Conservation (phyloP, 1,284 basidiomycete genomes). For the Apiotrichum siamense region DNA sequence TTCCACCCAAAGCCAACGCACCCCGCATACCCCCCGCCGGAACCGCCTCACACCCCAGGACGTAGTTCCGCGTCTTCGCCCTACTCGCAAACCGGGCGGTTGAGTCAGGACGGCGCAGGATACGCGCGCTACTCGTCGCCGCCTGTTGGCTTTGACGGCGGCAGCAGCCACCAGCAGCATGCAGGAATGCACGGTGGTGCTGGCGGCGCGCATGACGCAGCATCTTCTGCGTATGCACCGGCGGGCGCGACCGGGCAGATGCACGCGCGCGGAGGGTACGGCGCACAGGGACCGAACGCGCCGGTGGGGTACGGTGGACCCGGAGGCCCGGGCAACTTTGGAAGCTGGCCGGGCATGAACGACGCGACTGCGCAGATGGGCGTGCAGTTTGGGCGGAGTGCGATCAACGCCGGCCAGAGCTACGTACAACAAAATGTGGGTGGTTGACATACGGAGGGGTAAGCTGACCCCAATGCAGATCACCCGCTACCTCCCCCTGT, state of each 20-base stretch:
- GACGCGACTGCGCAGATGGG: constrained; percentile 93
- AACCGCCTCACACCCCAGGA: constrained; percentile 70
- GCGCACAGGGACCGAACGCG: constrained; percentile 8
- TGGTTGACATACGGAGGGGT: constrained; percentile 13
- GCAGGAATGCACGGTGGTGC: too few relatives aligned
- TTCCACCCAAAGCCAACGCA: constrained; percentile 86
- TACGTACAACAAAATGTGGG: constrained; percentile 91
- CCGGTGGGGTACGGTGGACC: constrained; percentile 13
- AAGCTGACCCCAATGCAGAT: constrained; percentile 55
- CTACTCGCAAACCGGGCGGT: constrained; percentile 48
- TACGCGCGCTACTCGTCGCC: constrained; percentile 47
- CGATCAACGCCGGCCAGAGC: constrained; percentile 87
- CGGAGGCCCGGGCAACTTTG: constrained; percentile 20
- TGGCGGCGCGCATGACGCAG: constrained; percentile 2
- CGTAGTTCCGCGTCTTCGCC: constrained; percentile 40
- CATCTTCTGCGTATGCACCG: constrained; percentile 7
- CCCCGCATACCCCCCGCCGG: constrained; percentile 73
- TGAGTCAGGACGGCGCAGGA: constrained; percentile 38
- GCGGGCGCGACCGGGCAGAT: background rate
- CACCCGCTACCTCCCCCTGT: constrained; percentile 64
- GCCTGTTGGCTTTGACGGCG: constrained; percentile 31
- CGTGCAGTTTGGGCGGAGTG: constrained; percentile 88
- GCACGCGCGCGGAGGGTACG: constrained; percentile 5
- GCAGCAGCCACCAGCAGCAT: constrained; percentile 29
- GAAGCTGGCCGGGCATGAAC: constrained; percentile 55